Evolutionary conservation across 116 monocot species (phyloP), one percentile per base, ranked within the genome.

Genomic region (Iris pallida): DNA sequence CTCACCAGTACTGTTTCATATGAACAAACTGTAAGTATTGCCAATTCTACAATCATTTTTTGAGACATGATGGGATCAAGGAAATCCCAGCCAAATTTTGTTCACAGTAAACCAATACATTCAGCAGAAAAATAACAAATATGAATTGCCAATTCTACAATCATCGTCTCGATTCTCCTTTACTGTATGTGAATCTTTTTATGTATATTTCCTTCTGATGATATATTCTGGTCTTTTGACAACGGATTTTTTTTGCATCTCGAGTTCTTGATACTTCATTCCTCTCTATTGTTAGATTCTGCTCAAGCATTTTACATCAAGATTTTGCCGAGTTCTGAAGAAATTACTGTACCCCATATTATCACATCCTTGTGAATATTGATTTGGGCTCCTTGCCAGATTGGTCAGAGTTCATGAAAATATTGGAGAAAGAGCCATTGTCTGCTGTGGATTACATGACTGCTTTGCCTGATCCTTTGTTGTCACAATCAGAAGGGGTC

Each of bases 11-110:
- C 72, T 60, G 47, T 63, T 52, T 76, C 82, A 42, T 84, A 82
- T 78, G 84, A 95, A 74, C 84, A 88, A 82, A 56, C 73, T 65
- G 95, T 95, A 80, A 65, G 86, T 66, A 30, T n/a, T 6, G 30
- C 14, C 47, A 30, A 30, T 8, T 20, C 44, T 51, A 9, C 13
- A 51, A 9, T 51, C 49, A 51, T 13, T 51, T 51, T 51, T 13
- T 51, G 49, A 51, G 13, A 51, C 7, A 7, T 51, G 49, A 7
- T 51, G 30, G 30, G 30, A 30, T 30, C 30, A 30, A 30, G 30
- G 30, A 30, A 30, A 30, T 30, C 54, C 12, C 14, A 54, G 5
- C 1, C 54, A 10, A 54, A 54, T n/a, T 9, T 15, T 4, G 20
- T 57, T 4, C 47, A 12, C 47, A 30, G 30, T 30, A 30, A 30